Conservation (phyloP, 2,329 filamentous ascomycete species). For the Xylaria digitata region DNA sequence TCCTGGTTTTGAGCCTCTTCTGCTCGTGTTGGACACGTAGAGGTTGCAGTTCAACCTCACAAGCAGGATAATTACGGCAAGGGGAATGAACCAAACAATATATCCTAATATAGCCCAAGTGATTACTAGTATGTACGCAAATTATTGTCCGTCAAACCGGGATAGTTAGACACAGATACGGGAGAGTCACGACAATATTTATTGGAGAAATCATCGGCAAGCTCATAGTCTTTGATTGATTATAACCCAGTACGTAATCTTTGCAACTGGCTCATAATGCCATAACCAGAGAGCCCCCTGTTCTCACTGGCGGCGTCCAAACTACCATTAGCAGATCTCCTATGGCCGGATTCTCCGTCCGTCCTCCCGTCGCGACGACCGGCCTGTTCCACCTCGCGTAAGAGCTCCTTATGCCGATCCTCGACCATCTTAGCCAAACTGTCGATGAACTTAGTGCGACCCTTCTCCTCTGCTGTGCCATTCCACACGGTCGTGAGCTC, state of each 20-base stretch:
- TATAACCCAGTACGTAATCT: conserved; percentile 67
- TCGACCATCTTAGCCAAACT: conserved; percentile 83
- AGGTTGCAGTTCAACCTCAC: no score
- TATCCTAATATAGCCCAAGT: not conserved
- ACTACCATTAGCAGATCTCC: conserved; percentile 50
- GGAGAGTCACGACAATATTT: not conserved
- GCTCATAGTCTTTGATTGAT: conserved; percentile 9
- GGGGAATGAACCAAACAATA: not conserved
- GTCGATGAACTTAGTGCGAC: conserved; percentile 83
- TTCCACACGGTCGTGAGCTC: conserved; percentile 86
- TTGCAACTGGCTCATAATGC: conserved; percentile 71
- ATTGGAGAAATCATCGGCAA: not conserved
- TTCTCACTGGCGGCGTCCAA: conserved; percentile 52
- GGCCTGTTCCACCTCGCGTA: conserved; percentile 63
- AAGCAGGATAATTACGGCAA: no score
- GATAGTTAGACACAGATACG: not conserved
- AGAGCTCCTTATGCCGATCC: conserved; percentile 70
- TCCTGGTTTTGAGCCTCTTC: not conserved
- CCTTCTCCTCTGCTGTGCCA: conserved; percentile 94
- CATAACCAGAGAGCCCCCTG: conserved; percentile 64
- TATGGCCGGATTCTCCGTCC: conserved; percentile 50
- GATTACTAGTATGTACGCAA: not conserved
- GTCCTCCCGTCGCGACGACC: conserved; percentile 52
- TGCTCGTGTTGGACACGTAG: not conserved
- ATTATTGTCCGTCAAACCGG: not conserved